A percentile compares a stretch with the other conserved stretches of the same genome.
Conservation (phyloP, 2,329 filamentous ascomycete genomes). For the Epichloe brachyelytri region DNA sequence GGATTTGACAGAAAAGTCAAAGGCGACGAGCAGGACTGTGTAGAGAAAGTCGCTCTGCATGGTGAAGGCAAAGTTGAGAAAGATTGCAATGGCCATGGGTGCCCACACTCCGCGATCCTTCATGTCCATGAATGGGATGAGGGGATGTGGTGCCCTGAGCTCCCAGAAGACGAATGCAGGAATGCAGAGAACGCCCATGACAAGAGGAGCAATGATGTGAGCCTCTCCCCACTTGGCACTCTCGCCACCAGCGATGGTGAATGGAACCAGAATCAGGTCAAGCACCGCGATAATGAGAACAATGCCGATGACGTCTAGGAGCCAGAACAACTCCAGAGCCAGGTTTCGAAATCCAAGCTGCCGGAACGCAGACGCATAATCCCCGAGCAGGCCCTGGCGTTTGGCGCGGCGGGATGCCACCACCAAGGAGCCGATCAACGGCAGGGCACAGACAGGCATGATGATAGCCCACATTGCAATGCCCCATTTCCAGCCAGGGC, state of each 20-base stretch:
- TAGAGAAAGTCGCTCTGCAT: slow-evolving; percentile 36
- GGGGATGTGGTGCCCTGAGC: slow-evolving; percentile 40
- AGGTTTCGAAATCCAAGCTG: slow-evolving; percentile 26
- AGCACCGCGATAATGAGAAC: slow-evolving; percentile 43
- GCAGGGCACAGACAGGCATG: slow-evolving; percentile 45
- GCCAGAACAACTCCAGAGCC: slow-evolving; percentile 36
- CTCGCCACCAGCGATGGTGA: slow-evolving; percentile 38
- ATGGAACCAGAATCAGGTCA: slow-evolving; percentile 48
- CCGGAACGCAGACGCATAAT: slow-evolving; percentile 11
- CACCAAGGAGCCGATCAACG: slow-evolving; percentile 44
- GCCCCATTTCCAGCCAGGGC: slow-evolving; percentile 46
- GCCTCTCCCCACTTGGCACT: slow-evolving; percentile 33
- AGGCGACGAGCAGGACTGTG: slow-evolving; percentile 41
- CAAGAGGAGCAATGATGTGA: slow-evolving; percentile 40
- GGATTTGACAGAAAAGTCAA: slow-evolving; percentile 32
- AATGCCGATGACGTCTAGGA: slow-evolving; percentile 44
- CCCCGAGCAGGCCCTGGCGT: slow-evolving; percentile 29
- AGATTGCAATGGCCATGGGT: slow-evolving; percentile 26
- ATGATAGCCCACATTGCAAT: slow-evolving; percentile 57
- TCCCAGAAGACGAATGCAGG: slow-evolving; percentile 45
- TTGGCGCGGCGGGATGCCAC: slow-evolving; percentile 44
- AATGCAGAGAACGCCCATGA: slow-evolving; percentile 45
- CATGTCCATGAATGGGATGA: slow-evolving; percentile 42
- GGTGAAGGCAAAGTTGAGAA: slow-evolving; percentile 31
- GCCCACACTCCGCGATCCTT: slow-evolving; percentile 35